These are phyloP conservation scores for Pterula multifida DNA, from an alignment of 1,284 basidiomycete species.

Conservation along the genomic window DNA sequence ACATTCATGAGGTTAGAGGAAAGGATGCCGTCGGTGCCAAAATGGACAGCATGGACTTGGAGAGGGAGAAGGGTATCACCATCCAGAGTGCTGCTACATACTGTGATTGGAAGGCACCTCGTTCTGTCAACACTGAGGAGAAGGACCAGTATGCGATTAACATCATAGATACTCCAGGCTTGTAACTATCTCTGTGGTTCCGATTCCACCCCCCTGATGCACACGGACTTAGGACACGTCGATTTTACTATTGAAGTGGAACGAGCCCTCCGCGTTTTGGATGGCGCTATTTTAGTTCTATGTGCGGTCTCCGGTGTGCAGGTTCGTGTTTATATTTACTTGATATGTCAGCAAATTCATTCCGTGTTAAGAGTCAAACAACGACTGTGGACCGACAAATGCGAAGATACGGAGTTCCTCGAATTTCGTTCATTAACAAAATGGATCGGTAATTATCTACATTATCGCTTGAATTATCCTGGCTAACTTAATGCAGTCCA, in stretches of 20 bases:
- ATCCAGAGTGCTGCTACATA: conserved; percentile 99
- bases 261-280: conserved; percentile 89
- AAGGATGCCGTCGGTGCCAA: conserved; percentile 95
- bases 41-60: conserved; percentile 99
- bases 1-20: conserved; percentile 97
- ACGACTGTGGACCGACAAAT: conserved; percentile 99
- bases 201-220: conserved; percentile 2
- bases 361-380: conserved; percentile 73
- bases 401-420: conserved; percentile 91
- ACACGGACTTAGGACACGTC: conserved; percentile 87
- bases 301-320: conserved; percentile 97
- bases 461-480: conserved; percentile 1
- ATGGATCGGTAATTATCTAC: conserved; percentile 72
- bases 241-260: conserved; percentile 99
- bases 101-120: conserved; percentile 85
- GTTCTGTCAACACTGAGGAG: conserved; percentile 42
- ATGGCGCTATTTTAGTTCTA: conserved; percentile 93
- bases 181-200: conserved; percentile 10
- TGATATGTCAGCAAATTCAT: neutral
- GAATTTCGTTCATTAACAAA: conserved; percentile 97
- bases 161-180: conserved; percentile 97
- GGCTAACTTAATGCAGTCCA: conserved; percentile 38
- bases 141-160: conserved; percentile 89
- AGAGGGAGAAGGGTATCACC: conserved; percentile 98
- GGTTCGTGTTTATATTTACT: conserved; percentile 26